Evolutionary conservation across 2,329 filamentous ascomycete genomes (phyloP).

Genomic region (Penicillium sp.): DNA sequence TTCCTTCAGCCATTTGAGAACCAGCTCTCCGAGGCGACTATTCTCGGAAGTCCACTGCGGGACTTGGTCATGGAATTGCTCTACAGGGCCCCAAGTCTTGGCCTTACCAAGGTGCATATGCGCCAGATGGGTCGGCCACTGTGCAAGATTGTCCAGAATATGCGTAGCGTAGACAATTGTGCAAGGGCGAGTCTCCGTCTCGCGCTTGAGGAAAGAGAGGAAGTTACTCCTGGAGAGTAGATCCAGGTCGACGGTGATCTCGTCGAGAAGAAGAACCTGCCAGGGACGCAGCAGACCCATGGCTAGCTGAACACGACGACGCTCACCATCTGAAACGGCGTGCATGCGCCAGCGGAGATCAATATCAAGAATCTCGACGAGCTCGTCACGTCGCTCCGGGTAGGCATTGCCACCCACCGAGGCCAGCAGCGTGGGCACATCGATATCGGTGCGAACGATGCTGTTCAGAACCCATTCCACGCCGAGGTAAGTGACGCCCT

Average conservation of each 20-base stretch:
- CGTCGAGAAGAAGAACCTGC: slow-evolving; percentile 87
- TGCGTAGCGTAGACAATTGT: slow-evolving; percentile 98
- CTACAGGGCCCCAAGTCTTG: slow-evolving; percentile 81
- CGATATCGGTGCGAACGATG: slow-evolving; percentile 93
- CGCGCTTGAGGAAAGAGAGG: slow-evolving; percentile 79
- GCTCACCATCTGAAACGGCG: slow-evolving; percentile 89
- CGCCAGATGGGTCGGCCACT: slow-evolving; percentile 93
- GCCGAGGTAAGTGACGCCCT: slow-evolving; percentile 95
- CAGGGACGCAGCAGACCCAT: slow-evolving; percentile 95
- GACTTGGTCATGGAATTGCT: slow-evolving; percentile 65
- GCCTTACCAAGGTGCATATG: slow-evolving; percentile 92
- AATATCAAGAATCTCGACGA: slow-evolving; percentile 87
- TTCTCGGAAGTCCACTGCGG: slow-evolving; percentile 67
- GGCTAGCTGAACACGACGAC: slow-evolving; percentile 87
- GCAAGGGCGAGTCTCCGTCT: slow-evolving; percentile 80
- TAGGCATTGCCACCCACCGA: slow-evolving; percentile 87
- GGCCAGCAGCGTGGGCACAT: slow-evolving; percentile 80
- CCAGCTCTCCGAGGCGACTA: slow-evolving; percentile 82
- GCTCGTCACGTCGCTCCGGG: slow-evolving; percentile 79
- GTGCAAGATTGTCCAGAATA: slow-evolving; percentile 91
- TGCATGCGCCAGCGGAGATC: slow-evolving; percentile 95
- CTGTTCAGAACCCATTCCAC: slow-evolving; percentile 98
- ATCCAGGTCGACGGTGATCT: slow-evolving; percentile 96
- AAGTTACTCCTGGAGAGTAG: slow-evolving; percentile 84
- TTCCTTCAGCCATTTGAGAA: slow-evolving; percentile 81